phyloP scores from a whole-genome alignment of 805 yeast species.

The Myxozyma monticola region DNA sequence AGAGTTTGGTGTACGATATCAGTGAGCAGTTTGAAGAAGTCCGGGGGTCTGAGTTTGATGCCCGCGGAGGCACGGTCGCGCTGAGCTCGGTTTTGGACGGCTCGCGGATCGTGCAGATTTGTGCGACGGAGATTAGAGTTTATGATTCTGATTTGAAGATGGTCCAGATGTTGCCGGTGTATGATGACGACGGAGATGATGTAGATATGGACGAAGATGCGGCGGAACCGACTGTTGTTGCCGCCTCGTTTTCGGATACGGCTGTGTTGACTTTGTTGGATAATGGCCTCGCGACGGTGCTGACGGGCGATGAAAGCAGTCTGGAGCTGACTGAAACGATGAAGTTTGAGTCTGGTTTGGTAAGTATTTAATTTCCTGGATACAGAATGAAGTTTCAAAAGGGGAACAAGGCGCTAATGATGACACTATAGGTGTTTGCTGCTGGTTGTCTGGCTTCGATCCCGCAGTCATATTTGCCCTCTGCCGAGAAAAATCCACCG shows the following conservation, averaged over 20 bases:
- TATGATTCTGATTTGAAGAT: conserved; percentile 63
- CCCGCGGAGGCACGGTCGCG: conserved; percentile 62
- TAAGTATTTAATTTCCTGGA: not conserved
- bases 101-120: conserved; percentile 69
- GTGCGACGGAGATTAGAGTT: conserved; percentile 61
- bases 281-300: conserved; percentile 14
- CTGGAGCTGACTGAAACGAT: conserved; percentile 15
- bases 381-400: not conserved
- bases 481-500: not conserved
- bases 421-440: conserved; percentile 7
- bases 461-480: conserved; percentile 8
- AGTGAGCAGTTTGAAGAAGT: conserved; percentile 54
- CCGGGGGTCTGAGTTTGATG: conserved; percentile 61
- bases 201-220: not conserved
- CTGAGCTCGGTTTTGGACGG: conserved; percentile 60
- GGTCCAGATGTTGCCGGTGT: conserved; percentile 36
- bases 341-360: conserved; percentile 1
- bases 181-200: conserved; percentile 6
- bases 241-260: conserved; percentile 13
- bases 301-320: conserved; percentile 11
- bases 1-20: conserved; percentile 35
- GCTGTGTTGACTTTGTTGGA: conserved; percentile 19
- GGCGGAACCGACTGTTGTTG: conserved; percentile 13
- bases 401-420: too few relatives aligned
- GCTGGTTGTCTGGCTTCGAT: conserved; percentile 24